Evolutionary conservation across 805 yeast genomes (phyloP).

Genomic region (Metschnikowia kofuensis): DNA sequence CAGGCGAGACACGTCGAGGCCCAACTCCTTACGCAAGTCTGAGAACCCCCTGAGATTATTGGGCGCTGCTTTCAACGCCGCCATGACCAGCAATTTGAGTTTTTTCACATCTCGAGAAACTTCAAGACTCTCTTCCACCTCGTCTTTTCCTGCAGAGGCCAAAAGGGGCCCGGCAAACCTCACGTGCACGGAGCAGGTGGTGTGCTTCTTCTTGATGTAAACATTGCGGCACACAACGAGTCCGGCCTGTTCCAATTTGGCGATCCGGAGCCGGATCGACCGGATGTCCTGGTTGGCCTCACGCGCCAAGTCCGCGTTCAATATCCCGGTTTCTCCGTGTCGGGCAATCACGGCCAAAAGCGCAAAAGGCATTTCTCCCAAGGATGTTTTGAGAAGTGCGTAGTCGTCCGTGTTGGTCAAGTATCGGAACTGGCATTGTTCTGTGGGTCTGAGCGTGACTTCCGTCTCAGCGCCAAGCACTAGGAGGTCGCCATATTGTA

Average conservation of each 20-base stretch:
- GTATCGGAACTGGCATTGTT: conserved; percentile 55
- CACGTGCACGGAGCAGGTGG: conserved; percentile 51
- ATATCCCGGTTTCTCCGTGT: conserved; percentile 53
- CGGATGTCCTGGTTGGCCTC: conserved; percentile 68
- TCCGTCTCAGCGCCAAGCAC: conserved; percentile 15
- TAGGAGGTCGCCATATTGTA: conserved; percentile 10
- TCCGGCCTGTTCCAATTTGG: conserved; percentile 48
- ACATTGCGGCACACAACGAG: conserved; percentile 41
- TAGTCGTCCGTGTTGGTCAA: conserved; percentile 50
- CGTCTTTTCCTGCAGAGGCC: conserved; percentile 16
- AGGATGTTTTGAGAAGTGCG: conserved; percentile 45
- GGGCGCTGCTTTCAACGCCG: conserved; percentile 54
- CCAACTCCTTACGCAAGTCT: conserved; percentile 60
- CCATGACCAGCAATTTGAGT: conserved; percentile 40
- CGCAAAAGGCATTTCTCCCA: conserved; percentile 54
- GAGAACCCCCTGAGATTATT: conserved; percentile 56
- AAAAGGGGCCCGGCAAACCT: conserved; percentile 38
- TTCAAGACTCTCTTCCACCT: conserved; percentile 12
- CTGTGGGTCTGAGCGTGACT: conserved; percentile 37
- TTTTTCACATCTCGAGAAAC: conserved; percentile 28
- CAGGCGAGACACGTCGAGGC: conserved; percentile 41
- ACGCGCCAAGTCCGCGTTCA: conserved; percentile 53
- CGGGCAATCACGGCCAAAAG: conserved; percentile 61
- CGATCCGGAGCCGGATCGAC: conserved; percentile 62
- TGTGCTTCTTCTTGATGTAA: conserved; percentile 45